A percentile compares a stretch with the other conserved stretches of the same genome.
Evolutionary conservation across 1,284 basidiomycete species (phyloP).

Genomic region (Sanguinoderma infundibulare): DNA sequence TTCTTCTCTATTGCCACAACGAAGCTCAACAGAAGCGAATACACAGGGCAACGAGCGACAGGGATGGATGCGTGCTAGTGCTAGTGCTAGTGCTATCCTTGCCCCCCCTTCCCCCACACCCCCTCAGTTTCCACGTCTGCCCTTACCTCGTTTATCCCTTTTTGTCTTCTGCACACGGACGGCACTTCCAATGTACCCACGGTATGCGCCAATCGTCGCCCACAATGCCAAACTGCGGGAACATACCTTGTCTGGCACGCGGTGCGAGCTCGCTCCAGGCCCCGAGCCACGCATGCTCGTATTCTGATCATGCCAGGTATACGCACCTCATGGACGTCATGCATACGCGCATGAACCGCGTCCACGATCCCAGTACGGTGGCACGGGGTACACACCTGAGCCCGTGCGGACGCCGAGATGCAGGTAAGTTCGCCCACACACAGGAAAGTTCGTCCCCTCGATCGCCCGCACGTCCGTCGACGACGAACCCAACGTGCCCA

Average conservation of each 20-base stretch:
- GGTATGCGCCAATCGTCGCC: slow-evolving; percentile 2
- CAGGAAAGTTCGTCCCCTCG: not conserved
- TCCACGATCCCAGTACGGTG: not conserved
- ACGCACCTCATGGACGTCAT: not conserved
- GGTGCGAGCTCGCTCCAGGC: not conserved
- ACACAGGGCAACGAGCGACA: not conserved
- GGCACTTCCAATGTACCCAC: not conserved
- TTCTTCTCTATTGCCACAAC: not conserved
- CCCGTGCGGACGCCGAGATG: no score
- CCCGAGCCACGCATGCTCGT: not conserved
- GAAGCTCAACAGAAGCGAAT: not conserved
- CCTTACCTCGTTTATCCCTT: not conserved
- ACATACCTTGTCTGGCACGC: slow-evolving; percentile 2
- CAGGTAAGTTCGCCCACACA: no score
- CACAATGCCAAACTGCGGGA: slow-evolving; percentile 6
- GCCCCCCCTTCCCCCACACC: no score
- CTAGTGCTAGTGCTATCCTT: no score
- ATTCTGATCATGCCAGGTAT: not conserved
- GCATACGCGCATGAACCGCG: not conserved
- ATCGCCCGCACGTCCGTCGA: not conserved
- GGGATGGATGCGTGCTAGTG: no score
- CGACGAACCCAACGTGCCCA: no score
- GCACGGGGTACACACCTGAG: not conserved
- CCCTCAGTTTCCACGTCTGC: no score
- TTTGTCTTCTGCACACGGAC: not conserved